Conservation (phyloP, 306 rosid genomes). For the Citrullus amarus region DNA sequence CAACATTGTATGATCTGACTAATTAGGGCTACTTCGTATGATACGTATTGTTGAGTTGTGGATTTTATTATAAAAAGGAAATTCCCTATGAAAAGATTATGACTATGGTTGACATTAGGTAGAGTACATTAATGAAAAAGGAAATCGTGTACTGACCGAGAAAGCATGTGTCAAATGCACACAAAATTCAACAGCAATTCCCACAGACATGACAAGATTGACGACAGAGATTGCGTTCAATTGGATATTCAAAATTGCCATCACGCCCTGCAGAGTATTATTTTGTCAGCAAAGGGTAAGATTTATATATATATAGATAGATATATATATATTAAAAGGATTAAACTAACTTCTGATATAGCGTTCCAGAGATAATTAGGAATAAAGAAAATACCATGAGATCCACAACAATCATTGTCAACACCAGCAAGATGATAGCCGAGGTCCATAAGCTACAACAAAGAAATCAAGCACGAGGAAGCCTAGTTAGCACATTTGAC, state of each 20-base stretch:
- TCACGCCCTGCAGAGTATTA: constrained; percentile 63
- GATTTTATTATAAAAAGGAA: neutral
- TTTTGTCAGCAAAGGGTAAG: constrained; percentile 9
- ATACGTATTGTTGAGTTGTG: neutral
- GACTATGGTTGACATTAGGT: neutral
- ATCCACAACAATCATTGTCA: constrained; percentile 86
- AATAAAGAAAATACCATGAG: constrained; percentile 54
- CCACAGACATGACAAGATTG: constrained; percentile 93
- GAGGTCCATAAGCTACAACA: constrained; percentile 86
- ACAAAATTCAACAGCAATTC: constrained; percentile 96
- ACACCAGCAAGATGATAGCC: constrained; percentile 78
- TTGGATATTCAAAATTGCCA: constrained; percentile 92
- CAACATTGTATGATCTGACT: neutral
- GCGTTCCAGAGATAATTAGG: neutral
- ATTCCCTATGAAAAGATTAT: neutral
- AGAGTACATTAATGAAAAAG: neutral
- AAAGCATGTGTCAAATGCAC: constrained; percentile 92
- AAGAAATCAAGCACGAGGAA: constrained; percentile 10
- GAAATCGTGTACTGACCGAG: constrained; percentile 40
- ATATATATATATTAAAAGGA: neutral
- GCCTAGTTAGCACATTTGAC: neutral
- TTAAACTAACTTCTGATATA: neutral
- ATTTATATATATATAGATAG: neutral
- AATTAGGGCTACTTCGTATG: neutral
- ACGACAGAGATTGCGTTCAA: constrained; percentile 93